Evolutionary conservation across 75 land plant genomes (phyloP).

Genomic region (Pinus taeda): DNA sequence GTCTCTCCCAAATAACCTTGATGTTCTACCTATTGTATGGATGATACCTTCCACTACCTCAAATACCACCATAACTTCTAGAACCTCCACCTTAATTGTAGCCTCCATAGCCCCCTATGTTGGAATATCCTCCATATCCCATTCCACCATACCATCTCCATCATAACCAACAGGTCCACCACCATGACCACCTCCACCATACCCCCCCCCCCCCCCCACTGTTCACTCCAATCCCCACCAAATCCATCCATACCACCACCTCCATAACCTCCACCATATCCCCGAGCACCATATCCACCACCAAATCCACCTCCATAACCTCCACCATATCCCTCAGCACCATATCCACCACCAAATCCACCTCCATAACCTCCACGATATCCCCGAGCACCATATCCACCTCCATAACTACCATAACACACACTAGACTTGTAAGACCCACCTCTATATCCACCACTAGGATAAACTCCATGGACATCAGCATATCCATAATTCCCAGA

Average conservation of each 20-base stretch:
- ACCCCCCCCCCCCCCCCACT: background rate
- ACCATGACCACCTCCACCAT: slow-evolving; percentile 15
- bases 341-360: slow-evolving; percentile 10
- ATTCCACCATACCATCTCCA: slow-evolving; percentile 5
- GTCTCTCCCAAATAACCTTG: too few species aligned
- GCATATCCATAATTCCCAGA: slow-evolving; percentile 19
- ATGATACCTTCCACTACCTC: slow-evolving; percentile 6
- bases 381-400: slow-evolving; percentile 1
- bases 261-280: too few species aligned
- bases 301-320: too few species aligned
- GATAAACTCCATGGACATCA: slow-evolving; percentile 30
- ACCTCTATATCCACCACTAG: slow-evolving; percentile 9
- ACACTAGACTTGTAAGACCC: background rate
- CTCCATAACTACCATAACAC: slow-evolving; percentile 1
- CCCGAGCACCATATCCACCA: too few species aligned
- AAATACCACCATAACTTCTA: slow-evolving; percentile 1
- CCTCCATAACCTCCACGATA: background rate
- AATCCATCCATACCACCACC: background rate
- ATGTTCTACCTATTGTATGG: background rate
- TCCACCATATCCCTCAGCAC: too few species aligned
- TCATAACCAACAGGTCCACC: background rate
- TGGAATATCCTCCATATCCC: slow-evolving; percentile 7
- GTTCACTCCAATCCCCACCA: slow-evolving; percentile 11
- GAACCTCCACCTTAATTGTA: background rate
- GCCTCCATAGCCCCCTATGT: background rate